Evolutionary conservation across 2,329 filamentous ascomycete species (phyloP).

Genomic region (Tolypocladium guangdongense): DNA sequence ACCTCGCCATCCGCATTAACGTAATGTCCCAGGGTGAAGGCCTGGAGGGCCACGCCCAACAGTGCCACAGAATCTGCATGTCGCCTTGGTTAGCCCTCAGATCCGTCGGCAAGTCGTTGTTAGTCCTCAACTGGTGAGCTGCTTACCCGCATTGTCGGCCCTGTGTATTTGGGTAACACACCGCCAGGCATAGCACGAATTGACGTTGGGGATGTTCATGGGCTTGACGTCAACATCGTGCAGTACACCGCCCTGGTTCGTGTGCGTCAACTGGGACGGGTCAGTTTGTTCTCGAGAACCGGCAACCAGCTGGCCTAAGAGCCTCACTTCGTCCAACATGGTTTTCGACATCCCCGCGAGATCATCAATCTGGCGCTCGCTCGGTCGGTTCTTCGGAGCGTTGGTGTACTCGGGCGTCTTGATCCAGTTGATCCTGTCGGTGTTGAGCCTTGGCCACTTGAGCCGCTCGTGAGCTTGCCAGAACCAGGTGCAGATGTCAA

Average conservation of each 20-base stretch:
- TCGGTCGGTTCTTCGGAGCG: accelerated
- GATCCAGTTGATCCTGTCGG: neutral
- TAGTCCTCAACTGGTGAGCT: too few relatives aligned
- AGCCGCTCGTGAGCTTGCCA: neutral
- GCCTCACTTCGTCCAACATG: neutral
- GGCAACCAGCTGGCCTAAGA: neutral
- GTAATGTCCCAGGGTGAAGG: neutral
- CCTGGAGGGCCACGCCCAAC: neutral
- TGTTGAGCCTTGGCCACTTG: neutral
- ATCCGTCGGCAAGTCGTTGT: neutral
- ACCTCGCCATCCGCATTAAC: neutral
- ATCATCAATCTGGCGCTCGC: neutral
- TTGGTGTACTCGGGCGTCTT: neutral
- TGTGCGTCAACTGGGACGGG: neutral
- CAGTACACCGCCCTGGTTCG: neutral
- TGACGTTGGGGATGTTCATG: neutral
- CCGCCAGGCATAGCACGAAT: neutral
- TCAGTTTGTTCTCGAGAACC: neutral
- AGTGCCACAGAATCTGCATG: neutral
- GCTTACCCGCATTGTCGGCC: neutral
- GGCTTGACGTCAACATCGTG: neutral
- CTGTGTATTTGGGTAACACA: neutral
- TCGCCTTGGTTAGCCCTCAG: neutral
- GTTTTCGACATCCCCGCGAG: neutral
- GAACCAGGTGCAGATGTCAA: neutral